Evolutionary conservation across 192 early-diverging fungal species (phyloP), one percentile per base, ranked within the genome.

Genomic region (Gaertneriomyces semiglobifer): DNA sequence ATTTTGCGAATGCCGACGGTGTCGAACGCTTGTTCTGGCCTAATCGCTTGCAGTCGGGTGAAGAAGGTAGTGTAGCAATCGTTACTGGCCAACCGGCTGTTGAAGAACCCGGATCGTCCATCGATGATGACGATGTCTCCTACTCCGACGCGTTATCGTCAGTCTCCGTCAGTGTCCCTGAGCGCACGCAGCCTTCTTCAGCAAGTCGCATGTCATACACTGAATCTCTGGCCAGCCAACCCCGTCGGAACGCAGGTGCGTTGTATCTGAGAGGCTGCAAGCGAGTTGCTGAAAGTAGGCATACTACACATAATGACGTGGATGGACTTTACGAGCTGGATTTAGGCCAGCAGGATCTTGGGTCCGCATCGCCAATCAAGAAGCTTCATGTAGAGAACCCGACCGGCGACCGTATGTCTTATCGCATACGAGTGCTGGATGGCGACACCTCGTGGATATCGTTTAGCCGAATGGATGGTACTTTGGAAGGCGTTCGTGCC

Each of bases 261-360:
- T 75, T 90, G 51, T 74, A 72, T 8, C 62, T 91, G 38, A 78
- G 87, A 18, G 88, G 88, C 3, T 91, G 90, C 61, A 90, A 91
- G 63, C 74, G 84, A 12, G 73, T 89, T 20, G 69, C 60, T 4
- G 77, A 81, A 19, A 11, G 56, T 0, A 18, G 12, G 7, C 9
- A 38, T 8, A 45, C 75, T 38, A 75, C 73, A 46, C 60, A 62
- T 19, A 72, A 65, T 5, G 79, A 86, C 8, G 43, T 82, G 6
- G 84, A 84, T 51, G 88, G 87, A 25, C 75, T 90, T 16, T 92
- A 81, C 68, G 88, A 89, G 43, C 75, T 92, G 6, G 85, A 91
- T 77, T 73, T 91, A 33, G 90, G 90, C n/a, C 90, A 90, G 62
- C 87, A 87, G 58, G 90, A 92, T 68, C 70, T 87, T 53, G 84